These are phyloP conservation scores for Myochromella boudieri DNA, from an alignment of 768 basidiomycete genomes.

Conservation along the genomic window DNA sequence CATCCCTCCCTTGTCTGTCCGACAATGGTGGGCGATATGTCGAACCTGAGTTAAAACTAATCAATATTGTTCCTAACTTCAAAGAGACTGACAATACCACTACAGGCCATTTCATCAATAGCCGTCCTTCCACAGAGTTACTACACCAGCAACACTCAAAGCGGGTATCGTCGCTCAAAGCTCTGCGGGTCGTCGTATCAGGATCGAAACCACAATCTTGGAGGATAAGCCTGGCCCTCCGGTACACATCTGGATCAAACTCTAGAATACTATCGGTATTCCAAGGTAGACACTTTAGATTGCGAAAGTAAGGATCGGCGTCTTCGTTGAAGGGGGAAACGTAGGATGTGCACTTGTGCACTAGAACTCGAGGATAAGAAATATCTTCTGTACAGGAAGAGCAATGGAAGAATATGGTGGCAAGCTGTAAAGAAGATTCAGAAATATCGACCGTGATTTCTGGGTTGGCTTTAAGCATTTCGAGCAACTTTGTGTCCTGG, in stretches of 20 bases:
- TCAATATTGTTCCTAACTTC: not conserved
- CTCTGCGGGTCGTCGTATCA: not conserved
- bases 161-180: not conserved
- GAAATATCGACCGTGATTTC: not conserved
- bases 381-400: not conserved
- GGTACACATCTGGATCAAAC: conserved; percentile 5
- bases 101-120: conserved; percentile 17
- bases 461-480: conserved; percentile 8
- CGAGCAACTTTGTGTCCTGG: conserved; percentile 14
- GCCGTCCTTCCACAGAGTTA: conserved; percentile 9
- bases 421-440: conserved; percentile 2
- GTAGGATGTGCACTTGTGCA: conserved; percentile 10
- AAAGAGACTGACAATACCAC: conserved; percentile 3
- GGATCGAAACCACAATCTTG: conserved; percentile 2
- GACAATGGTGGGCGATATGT: not conserved
- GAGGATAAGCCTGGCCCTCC: conserved; percentile 6
- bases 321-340: not conserved
- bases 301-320: not conserved
- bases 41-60: not conserved
- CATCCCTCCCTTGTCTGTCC: not conserved
- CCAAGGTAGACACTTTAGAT: conserved; percentile 6
- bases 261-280: conserved; percentile 2
- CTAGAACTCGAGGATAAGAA: conserved; percentile 11
- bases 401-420: conserved; percentile 12
- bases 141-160: conserved; percentile 13